Percentiles rank a stretch among this genome's conserved stretches.
These are phyloP conservation scores for Aureobasidium sp. DNA, from an alignment of 2,329 filamentous ascomycete genomes.

Conservation along the genomic window DNA sequence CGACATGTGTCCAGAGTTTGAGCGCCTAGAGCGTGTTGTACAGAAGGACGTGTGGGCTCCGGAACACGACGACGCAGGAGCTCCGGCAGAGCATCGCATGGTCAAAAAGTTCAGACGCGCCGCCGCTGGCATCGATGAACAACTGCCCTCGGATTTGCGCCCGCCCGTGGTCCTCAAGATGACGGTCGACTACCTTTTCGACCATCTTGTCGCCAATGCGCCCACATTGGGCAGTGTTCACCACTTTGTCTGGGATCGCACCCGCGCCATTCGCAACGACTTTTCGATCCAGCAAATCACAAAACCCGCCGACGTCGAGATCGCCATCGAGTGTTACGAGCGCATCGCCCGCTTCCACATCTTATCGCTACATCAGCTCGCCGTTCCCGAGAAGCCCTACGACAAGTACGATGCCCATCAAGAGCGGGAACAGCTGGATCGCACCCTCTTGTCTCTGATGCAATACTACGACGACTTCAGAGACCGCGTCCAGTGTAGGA, in stretches of 20 bases:
- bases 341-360: conserved; percentile 59
- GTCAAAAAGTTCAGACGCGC: conserved; percentile 58
- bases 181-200: conserved; percentile 40
- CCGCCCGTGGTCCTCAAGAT: conserved; percentile 44
- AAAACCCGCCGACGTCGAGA: conserved; percentile 48
- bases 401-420: conserved; percentile 51
- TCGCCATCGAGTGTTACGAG: conserved; percentile 55
- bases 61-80: conserved; percentile 37
- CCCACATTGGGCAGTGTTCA: conserved; percentile 48
- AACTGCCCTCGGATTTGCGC: conserved; percentile 57
- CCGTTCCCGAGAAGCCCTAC: conserved; percentile 41
- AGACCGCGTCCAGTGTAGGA: conserved; percentile 43
- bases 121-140: conserved; percentile 56
- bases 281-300: conserved; percentile 57
- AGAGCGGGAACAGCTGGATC: conserved; percentile 58
- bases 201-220: conserved; percentile 44
- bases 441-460: conserved; percentile 54
- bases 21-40: conserved; percentile 54
- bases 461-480: conserved; percentile 54
- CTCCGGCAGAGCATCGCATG: conserved; percentile 49
- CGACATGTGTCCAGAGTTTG: conserved; percentile 59
- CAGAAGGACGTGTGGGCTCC: conserved; percentile 55
- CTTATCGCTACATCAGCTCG: conserved; percentile 54
- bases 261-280: conserved; percentile 58
- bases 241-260: conserved; percentile 60